These are phyloP conservation scores for Mortierella sp. DNA, from an alignment of 371 early-diverging fungal genomes.

Conservation along the genomic window DNA sequence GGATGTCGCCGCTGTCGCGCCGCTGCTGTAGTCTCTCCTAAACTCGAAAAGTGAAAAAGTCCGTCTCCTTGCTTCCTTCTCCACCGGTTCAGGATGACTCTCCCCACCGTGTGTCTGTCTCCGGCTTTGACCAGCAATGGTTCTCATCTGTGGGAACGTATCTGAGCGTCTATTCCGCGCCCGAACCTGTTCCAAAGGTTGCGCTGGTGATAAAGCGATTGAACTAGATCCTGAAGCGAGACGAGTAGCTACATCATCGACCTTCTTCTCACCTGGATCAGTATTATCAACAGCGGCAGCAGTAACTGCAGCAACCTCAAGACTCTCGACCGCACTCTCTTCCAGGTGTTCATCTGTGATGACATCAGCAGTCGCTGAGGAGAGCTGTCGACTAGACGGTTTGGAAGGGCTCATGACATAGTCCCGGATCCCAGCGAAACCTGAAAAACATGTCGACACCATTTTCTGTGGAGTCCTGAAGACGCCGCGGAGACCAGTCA, in stretches of 20 bases:
- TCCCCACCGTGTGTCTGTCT: background rate
- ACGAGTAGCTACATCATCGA: background rate
- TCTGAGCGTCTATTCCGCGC: conserved; percentile 20
- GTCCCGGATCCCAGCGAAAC: conserved; percentile 25
- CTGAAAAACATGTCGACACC: conserved; percentile 23
- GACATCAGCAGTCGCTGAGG: background rate
- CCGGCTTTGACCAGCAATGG: conserved; percentile 2
- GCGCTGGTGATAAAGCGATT: background rate
- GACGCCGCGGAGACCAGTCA: conserved; percentile 25
- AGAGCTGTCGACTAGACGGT: background rate
- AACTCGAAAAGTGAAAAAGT: background rate
- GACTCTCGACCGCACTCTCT: too few relatives aligned
- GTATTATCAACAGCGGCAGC: too few relatives aligned
- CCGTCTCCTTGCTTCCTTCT: background rate
- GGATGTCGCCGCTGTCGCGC: background rate
- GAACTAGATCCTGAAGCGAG: background rate
- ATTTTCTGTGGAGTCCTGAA: conserved; percentile 37
- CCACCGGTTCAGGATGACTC: too few relatives aligned
- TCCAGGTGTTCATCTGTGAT: too few relatives aligned
- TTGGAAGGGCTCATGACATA: conserved; percentile 21
- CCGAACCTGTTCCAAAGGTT: conserved; percentile 4
- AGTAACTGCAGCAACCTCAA: conserved; percentile 1
- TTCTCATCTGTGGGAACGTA: conserved; percentile 24
- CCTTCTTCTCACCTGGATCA: background rate
- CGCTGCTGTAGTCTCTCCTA: conserved; percentile 22